Evolutionary conservation across 73 alveolate species (phyloP).

Genomic region (Paramecium sexaurelia): DNA sequence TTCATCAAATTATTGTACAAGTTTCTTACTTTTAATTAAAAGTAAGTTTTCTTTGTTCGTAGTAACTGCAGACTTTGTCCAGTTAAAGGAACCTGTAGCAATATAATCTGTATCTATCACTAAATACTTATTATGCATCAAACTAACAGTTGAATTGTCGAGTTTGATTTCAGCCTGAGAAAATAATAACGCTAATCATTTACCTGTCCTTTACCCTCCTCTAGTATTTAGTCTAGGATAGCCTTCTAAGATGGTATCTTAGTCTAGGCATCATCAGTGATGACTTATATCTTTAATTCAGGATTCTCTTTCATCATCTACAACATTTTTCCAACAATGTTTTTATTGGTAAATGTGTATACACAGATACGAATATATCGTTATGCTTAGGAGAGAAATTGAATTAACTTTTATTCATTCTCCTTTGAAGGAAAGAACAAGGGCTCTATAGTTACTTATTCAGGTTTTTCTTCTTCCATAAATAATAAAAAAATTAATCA

Average conservation of each 20-base stretch:
- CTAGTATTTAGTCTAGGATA: conserved; percentile 43
- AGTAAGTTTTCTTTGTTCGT: conserved; percentile 71
- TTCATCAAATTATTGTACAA: conserved; percentile 29
- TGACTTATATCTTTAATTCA: conserved; percentile 82
- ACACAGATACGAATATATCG: conserved; percentile 85
- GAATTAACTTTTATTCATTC: conserved; percentile 67
- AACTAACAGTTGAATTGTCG: conserved; percentile 86
- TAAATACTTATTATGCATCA: conserved; percentile 98
- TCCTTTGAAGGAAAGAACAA: conserved; percentile 89
- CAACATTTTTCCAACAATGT: conserved; percentile 86
- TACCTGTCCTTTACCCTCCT: conserved; percentile 83
- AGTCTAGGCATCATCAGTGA: conserved; percentile 94
- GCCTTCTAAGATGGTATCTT: conserved; percentile 37
- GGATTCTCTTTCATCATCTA: conserved; percentile 81
- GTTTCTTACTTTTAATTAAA: conserved; percentile 4
- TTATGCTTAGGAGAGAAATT: conserved; percentile 76
- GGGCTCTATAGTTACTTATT: conserved; percentile 48
- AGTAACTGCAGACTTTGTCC: conserved; percentile 71
- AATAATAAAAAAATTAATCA: background rate
- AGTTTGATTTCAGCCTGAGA: conserved; percentile 88
- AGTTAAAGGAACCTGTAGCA: conserved; percentile 96
- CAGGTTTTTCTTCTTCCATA: background rate
- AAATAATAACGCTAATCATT: conserved; percentile 77
- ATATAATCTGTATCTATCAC: conserved; percentile 91
- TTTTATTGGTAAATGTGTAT: conserved; percentile 93